A percentile compares a stretch with the other conserved stretches of the same genome.
phyloP scores from a whole-genome alignment of 2,329 filamentous ascomycete species.

The Phyllosticta citribraziliensis region DNA sequence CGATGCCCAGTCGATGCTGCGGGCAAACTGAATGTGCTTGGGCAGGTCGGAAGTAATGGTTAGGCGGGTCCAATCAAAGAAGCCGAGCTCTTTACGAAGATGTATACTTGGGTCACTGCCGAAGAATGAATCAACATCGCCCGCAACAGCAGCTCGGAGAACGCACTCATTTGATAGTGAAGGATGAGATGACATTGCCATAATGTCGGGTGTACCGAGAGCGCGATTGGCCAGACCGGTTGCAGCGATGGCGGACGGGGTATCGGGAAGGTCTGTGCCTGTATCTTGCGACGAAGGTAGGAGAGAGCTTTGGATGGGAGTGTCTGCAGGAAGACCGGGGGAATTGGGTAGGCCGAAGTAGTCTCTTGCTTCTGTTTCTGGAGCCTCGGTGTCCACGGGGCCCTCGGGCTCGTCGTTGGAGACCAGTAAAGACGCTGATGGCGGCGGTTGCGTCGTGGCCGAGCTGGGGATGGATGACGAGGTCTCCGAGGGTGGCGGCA shows the following conservation, averaged over 20 bases:
- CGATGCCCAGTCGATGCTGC: constrained; percentile 61
- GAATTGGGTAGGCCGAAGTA: constrained; percentile 31
- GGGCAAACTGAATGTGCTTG: constrained; percentile 62
- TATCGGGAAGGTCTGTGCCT: not conserved
- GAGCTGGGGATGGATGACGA: not conserved
- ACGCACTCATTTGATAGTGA: constrained; percentile 32
- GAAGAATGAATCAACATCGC: constrained; percentile 30
- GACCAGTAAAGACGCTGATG: constrained; percentile 9
- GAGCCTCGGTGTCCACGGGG: not conserved
- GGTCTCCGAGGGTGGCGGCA: constrained; percentile 3
- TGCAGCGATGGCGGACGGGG: not conserved
- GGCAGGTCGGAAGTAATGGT: constrained; percentile 54
- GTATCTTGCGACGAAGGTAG: not conserved
- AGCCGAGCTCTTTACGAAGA: constrained; percentile 34
- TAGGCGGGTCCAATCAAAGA: constrained; percentile 75
- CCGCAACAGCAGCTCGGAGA: constrained; percentile 29
- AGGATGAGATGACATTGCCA: constrained; percentile 8
- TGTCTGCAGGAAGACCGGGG: not conserved
- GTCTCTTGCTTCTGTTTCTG: constrained; percentile 25
- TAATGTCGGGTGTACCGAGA: not conserved
- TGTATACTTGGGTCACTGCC: constrained; percentile 16
- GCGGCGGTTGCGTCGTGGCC: not conserved
- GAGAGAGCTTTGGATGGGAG: not conserved
- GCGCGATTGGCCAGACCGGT: not conserved
- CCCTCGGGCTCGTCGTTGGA: not conserved